Conservation (phyloP, 805 yeast species). For the Ascoidea tarda region DNA sequence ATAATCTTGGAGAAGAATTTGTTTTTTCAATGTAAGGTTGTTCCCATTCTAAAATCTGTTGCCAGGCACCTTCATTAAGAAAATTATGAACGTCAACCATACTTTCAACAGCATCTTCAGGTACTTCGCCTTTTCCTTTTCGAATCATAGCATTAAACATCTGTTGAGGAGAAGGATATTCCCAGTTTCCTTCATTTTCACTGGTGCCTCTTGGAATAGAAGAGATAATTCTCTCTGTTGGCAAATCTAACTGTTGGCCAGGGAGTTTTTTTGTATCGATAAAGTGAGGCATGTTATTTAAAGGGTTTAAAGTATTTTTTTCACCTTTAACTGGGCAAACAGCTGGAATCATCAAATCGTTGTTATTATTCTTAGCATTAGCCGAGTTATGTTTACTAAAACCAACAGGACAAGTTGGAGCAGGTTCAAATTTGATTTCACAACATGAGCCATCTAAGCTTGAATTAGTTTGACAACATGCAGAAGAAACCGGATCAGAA, state of each 20-base stretch:
- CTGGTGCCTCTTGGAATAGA: conserved; percentile 74
- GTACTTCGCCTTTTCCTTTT: conserved; percentile 80
- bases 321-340: conserved; percentile 25
- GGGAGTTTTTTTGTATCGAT: conserved; percentile 48
- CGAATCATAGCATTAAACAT: conserved; percentile 97
- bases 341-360: conserved; percentile 16
- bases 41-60: conserved; percentile 89
- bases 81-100: conserved; percentile 98
- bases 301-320: conserved; percentile 42
- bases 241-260: conserved; percentile 66
- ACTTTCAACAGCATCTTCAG: conserved; percentile 89
- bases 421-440: not conserved
- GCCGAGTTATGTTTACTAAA: conserved; percentile 16
- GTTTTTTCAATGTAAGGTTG: conserved; percentile 42
- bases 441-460: no score
- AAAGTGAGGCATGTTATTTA: conserved; percentile 78
- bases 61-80: conserved; percentile 96
- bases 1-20: conserved; percentile 55
- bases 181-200: conserved; percentile 74
- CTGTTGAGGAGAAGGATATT: conserved; percentile 97
- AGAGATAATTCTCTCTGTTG: conserved; percentile 74
- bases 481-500: conserved; percentile 15
- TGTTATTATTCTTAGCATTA: conserved; percentile 6
- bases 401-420: not conserved
- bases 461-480: not conserved